phyloP scores from a whole-genome alignment of 1,284 basidiomycete species.

The Caloboletus firmus region DNA sequence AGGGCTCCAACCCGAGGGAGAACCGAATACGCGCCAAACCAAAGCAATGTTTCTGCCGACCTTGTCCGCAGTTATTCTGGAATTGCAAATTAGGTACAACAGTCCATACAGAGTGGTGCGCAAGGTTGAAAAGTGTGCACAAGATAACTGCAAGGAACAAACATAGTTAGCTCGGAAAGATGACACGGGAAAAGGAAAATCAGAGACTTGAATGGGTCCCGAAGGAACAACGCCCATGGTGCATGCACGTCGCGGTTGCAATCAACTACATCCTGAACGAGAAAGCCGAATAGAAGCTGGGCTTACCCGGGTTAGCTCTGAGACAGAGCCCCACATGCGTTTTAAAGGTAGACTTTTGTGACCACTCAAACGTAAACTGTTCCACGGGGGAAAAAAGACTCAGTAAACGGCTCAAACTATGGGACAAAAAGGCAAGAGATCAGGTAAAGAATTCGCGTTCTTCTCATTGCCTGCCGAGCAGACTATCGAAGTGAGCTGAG shows the following conservation, averaged over 20 bases:
- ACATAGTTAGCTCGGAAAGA: constrained; percentile 17
- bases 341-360: not conserved
- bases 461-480: constrained; percentile 50
- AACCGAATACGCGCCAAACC: not conserved
- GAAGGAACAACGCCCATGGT: constrained; percentile 59
- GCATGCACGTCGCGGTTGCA: constrained; percentile 60
- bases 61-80: not conserved
- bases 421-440: constrained; percentile 17
- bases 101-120: constrained; percentile 4
- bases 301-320: constrained; percentile 19
- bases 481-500: constrained; percentile 66
- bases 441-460: constrained; percentile 45
- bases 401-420: constrained; percentile 1
- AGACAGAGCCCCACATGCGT: too few species aligned
- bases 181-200: constrained; percentile 25
- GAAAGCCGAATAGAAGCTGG: not conserved
- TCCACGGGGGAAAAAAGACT: constrained; percentile 3
- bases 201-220: constrained; percentile 81
- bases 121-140: not conserved
- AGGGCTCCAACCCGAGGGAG: not conserved
- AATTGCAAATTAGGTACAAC: constrained; percentile 19
- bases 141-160: constrained; percentile 7
- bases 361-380: not conserved
- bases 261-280: constrained; percentile 47
- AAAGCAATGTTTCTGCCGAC: not conserved